These are phyloP conservation scores for Lithohypha guttulata DNA, from an alignment of 2,329 filamentous ascomycete species.

Conservation along the genomic window DNA sequence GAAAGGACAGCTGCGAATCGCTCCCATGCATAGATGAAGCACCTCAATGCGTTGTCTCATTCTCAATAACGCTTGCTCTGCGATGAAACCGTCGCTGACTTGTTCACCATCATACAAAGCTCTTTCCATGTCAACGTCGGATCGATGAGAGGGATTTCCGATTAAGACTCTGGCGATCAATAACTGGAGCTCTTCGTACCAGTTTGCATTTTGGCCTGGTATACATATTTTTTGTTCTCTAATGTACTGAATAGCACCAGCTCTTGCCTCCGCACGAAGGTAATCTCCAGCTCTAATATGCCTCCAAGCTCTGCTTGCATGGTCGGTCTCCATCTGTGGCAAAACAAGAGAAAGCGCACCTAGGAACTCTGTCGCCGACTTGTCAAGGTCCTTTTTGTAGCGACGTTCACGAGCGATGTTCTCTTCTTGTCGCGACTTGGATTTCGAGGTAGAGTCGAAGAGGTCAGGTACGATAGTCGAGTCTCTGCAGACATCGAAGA, in stretches of 20 bases:
- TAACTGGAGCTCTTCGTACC: slow-evolving; percentile 2
- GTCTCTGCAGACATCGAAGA: neutral
- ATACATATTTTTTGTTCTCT: slow-evolving; percentile 2
- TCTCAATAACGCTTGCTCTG: neutral
- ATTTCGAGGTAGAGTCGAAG: neutral
- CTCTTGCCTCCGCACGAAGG: neutral
- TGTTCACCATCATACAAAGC: slow-evolving; percentile 8
- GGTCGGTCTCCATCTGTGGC: neutral
- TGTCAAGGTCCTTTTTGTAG: slow-evolving; percentile 2
- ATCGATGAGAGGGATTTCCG: neutral
- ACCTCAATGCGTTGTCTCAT: slow-evolving; percentile 2
- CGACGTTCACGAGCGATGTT: slow-evolving; percentile 1
- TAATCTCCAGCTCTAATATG: neutral
- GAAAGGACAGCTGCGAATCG: neutral
- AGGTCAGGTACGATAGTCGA: slow-evolving; percentile 1
- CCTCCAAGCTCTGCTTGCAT: neutral
- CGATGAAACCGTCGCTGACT: neutral
- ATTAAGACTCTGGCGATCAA: slow-evolving; percentile 2
- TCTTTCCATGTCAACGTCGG: slow-evolving; percentile 13
- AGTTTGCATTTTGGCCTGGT: neutral
- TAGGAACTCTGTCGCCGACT: neutral
- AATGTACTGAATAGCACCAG: slow-evolving; percentile 1
- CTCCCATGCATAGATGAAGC: slow-evolving; percentile 5
- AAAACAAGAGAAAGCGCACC: neutral
- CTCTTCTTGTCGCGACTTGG: slow-evolving; percentile 1